A percentile compares a stretch with the other conserved stretches of the same genome.
These are phyloP conservation scores for Endothia cerciana DNA, from an alignment of 2,329 filamentous ascomycete species.

Conservation along the genomic window DNA sequence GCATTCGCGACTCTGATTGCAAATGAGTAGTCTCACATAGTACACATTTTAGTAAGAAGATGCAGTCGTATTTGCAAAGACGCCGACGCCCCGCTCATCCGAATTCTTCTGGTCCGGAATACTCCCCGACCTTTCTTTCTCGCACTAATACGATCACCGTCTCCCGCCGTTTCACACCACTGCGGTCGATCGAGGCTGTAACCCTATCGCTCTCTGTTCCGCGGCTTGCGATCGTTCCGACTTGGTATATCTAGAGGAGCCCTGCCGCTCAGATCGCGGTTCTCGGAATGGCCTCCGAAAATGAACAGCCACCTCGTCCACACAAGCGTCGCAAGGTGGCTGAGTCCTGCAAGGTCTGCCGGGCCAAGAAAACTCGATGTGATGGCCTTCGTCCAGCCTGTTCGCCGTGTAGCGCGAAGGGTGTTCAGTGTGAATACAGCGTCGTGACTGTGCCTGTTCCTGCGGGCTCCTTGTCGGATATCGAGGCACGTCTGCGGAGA, in stretches of 20 bases:
- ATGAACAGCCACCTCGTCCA: neutral
- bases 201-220: too few species aligned
- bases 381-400: neutral
- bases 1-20: too few species aligned
- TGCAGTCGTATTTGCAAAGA: too few species aligned
- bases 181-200: too few species aligned
- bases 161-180: too few species aligned
- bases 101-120: too few species aligned
- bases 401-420: neutral
- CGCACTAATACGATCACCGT: too few species aligned
- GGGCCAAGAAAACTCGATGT: slow-evolving; percentile 2
- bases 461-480: neutral
- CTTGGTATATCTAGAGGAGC: neutral
- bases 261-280: neutral
- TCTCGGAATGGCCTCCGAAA: neutral
- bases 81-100: too few species aligned
- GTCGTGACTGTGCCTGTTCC: neutral
- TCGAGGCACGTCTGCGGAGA: neutral
- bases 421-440: slow-evolving; percentile 2
- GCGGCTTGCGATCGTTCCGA: neutral
- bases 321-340: neutral
- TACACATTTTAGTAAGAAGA: too few species aligned
- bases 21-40: too few species aligned
- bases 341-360: neutral
- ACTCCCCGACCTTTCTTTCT: too few species aligned